These are phyloP conservation scores for Pseudophaeomoniella oleicola DNA, from an alignment of 2,329 filamentous ascomycete genomes.

Conservation along the genomic window DNA sequence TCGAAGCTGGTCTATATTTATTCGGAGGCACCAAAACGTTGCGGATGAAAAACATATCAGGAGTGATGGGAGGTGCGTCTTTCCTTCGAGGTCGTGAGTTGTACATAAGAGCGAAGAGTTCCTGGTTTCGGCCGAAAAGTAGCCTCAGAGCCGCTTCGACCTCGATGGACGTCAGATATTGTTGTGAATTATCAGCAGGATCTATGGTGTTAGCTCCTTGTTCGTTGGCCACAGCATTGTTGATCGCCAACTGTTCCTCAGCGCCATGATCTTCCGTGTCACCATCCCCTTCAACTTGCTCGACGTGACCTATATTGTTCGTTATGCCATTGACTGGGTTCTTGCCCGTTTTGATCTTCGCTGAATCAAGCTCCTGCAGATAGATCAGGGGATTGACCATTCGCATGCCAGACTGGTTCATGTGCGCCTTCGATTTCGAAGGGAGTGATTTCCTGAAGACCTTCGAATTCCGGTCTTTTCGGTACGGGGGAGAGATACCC, in stretches of 20 bases:
- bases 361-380: conserved; percentile 32
- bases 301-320: conserved; percentile 32
- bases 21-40: conserved; percentile 83
- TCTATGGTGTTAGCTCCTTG: conserved; percentile 20
- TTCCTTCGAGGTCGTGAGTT: conserved; percentile 54
- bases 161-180: conserved; percentile 71
- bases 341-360: conserved; percentile 18
- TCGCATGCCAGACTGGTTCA: conserved; percentile 56
- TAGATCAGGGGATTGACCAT: conserved; percentile 56
- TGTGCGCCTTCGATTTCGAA: conserved; percentile 60
- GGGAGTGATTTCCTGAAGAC: conserved; percentile 76
- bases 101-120: conserved; percentile 74
- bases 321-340: conserved; percentile 9
- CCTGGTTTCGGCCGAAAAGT: conserved; percentile 76
- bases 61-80: conserved; percentile 42
- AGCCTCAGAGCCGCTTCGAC: conserved; percentile 64
- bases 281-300: conserved; percentile 27
- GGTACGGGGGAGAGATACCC: conserved; percentile 62
- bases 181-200: conserved; percentile 40
- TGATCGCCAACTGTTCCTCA: conserved; percentile 42
- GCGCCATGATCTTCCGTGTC: conserved; percentile 41
- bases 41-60: conserved; percentile 90
- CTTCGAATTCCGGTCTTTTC: conserved; percentile 84
- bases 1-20: conserved; percentile 74
- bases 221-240: conserved; percentile 30